Evolutionary conservation across 371 early-diverging fungal species (phyloP), one percentile per base, ranked within the genome.

Genomic region (Actinomortierella wolfii): DNA sequence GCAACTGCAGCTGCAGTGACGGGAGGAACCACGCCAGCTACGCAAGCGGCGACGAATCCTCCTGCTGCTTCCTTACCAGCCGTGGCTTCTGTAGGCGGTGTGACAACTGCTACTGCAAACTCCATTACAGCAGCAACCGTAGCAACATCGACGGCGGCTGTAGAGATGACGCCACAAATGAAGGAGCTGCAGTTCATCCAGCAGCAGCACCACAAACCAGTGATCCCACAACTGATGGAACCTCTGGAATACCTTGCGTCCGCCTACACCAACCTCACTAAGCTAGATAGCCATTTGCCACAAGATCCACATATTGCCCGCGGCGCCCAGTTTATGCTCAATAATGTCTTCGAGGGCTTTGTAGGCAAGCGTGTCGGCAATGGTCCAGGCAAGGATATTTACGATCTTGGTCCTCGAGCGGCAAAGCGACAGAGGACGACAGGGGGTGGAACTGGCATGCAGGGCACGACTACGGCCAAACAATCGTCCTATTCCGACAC

Each of bases 301-400:
- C 11, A 40, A 13, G 57, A 56, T 20, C 56, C 59, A 23, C 45
- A 26, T 3, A 39, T 56, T 14, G 13, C 64, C 4, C 44, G 56
- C 0, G 64, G 58, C 13, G 39, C 59, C 1, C 18, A 50, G 18
- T 59, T 63, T 40, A 59, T 68, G 45, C 48, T 63, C 4, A 63
- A 63, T 20, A 63, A 63, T 39, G 41, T 59, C 0, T 68, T 68
- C 49, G 69, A 68, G 41, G 69, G 69, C 39, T 68, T 68, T 63
- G 69, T 68, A 3, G 69, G 69, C 24, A 68, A 68, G 45, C 59
- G 69, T 1, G 28, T 63, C 0, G 69, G 69, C n/a, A 68, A 68
- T 52, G 69, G 69, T 1, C 59, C 57, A n/a, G 64, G 69, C 21
- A 62, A 59, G 54, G 69, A 68, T 18, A 41, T 68, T 52, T 63